A percentile compares a stretch with the other conserved stretches of the same genome.
These are phyloP conservation scores for Lathyrus sativus DNA, from an alignment of 306 rosid species.

Conservation along the genomic window DNA sequence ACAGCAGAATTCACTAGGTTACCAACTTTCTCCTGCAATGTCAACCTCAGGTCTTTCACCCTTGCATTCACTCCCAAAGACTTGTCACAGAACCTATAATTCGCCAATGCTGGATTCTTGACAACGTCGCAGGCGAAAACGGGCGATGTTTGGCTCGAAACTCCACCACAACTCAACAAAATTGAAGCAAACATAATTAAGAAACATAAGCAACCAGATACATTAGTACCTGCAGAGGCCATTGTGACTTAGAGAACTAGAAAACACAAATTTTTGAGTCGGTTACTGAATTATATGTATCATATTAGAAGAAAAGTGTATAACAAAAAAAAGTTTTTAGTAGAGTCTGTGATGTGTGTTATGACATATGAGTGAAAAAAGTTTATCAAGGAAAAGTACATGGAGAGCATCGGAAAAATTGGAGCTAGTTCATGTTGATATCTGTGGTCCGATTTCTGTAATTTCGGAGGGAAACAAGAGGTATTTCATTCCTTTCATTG, in stretches of 20 bases:
- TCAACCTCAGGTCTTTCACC: constrained; percentile 49
- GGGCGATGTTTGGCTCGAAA: constrained; percentile 49
- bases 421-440: too few relatives aligned
- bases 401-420: too few relatives aligned
- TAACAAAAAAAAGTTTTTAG: constrained; percentile 25
- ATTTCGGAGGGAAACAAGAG: too few relatives aligned
- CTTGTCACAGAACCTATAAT: constrained; percentile 59
- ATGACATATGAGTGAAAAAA: constrained; percentile 36
- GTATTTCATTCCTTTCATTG: too few relatives aligned
- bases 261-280: constrained; percentile 21
- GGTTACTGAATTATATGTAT: background rate
- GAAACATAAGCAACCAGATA: constrained; percentile 51
- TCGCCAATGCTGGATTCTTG: constrained; percentile 42
- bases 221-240: constrained; percentile 46
- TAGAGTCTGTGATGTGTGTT: constrained; percentile 62
- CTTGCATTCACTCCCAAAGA: constrained; percentile 44
- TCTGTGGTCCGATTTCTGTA: too few relatives aligned
- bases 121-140: constrained; percentile 67
- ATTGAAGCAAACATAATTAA: background rate
- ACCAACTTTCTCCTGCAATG: constrained; percentile 52
- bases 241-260: constrained; percentile 35
- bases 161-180: constrained; percentile 27
- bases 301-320: background rate
- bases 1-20: constrained; percentile 47
- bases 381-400: too few relatives aligned